phyloP scores from a whole-genome alignment of 768 basidiomycete species.

The Tephrocybe sp. region DNA sequence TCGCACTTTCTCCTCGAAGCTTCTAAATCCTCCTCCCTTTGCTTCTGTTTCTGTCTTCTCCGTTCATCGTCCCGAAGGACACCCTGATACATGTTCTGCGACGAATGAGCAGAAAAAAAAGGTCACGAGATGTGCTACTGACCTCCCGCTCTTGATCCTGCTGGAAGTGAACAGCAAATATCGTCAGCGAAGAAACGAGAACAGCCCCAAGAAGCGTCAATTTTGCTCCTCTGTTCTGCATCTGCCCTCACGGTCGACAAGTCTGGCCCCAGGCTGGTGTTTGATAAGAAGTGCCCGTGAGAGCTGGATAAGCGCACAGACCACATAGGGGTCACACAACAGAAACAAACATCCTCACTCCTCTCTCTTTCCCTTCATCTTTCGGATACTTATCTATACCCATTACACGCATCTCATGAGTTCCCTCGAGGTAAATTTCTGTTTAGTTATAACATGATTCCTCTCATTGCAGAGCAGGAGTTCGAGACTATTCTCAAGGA shows the following conservation, averaged over 20 bases:
- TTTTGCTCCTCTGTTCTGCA: slow-evolving; percentile 73
- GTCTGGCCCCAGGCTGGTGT: too few species aligned
- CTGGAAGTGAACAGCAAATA: slow-evolving; percentile 90
- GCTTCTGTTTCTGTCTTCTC: slow-evolving; percentile 65
- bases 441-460: background rate
- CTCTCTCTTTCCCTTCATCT: slow-evolving; percentile 16
- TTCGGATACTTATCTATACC: slow-evolving; percentile 11
- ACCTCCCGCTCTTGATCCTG: slow-evolving; percentile 85
- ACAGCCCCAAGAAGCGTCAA: slow-evolving; percentile 70
- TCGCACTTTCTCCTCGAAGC: slow-evolving; percentile 65
- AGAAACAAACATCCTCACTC: slow-evolving; percentile 30
- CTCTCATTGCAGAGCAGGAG: slow-evolving; percentile 44
- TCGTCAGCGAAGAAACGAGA: slow-evolving; percentile 60
- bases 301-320: slow-evolving; percentile 24
- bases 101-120: slow-evolving; percentile 7
- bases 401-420: slow-evolving; percentile 32
- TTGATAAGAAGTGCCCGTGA: too few species aligned
- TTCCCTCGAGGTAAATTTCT: slow-evolving; percentile 37
- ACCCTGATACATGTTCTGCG: slow-evolving; percentile 87
- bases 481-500: slow-evolving; percentile 83
- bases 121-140: slow-evolving; percentile 14
- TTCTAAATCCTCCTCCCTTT: slow-evolving; percentile 61
- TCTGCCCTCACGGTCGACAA: slow-evolving; percentile 29
- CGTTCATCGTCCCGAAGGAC: slow-evolving; percentile 89
- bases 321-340: slow-evolving; percentile 19